A percentile compares a stretch with the other conserved stretches of the same genome.
phyloP scores from a whole-genome alignment of 31 red algal genomes.

The Porphyra umbilicalis region DNA sequence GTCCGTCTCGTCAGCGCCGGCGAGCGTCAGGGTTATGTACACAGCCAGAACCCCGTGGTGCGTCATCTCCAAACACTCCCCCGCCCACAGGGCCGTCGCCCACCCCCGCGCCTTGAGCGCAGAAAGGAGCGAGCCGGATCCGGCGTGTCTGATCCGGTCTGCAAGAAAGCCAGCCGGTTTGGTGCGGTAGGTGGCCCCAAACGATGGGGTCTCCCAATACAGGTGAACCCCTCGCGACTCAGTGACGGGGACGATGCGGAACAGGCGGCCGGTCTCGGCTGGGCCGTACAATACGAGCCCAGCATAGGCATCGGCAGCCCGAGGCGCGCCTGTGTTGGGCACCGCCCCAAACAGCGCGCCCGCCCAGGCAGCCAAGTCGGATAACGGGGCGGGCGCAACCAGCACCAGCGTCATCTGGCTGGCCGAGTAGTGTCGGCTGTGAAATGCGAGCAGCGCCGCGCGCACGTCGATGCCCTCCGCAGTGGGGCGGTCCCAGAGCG shows the following conservation, averaged over 20 bases:
- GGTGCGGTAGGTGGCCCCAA: conserved; percentile 17
- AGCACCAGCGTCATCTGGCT: conserved; percentile 80
- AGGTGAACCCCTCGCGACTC: conserved; percentile 54
- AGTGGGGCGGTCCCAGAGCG: conserved; percentile 43
- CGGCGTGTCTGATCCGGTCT: conserved; percentile 68
- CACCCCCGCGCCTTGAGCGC: conserved; percentile 53
- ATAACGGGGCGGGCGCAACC: conserved; percentile 37
- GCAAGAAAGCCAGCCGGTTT: conserved; percentile 51
- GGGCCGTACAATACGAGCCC: conserved; percentile 10
- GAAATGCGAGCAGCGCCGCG: conserved; percentile 62
- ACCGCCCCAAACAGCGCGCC: conserved; percentile 56
- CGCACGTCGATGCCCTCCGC: conserved; percentile 26
- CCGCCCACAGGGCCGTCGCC: conserved; percentile 28
- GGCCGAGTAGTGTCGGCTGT: conserved; percentile 70
- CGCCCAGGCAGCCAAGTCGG: conserved; percentile 51
- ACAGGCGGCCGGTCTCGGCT: conserved; percentile 11
- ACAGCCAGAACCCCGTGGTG: conserved; percentile 30
- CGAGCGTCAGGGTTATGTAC: conserved; percentile 31
- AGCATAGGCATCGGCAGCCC: conserved; percentile 41
- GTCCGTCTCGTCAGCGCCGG: conserved; percentile 45
- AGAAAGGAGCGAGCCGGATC: conserved; percentile 48
- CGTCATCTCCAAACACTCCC: not conserved
- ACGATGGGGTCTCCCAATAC: conserved; percentile 41
- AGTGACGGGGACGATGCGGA: conserved; percentile 27
- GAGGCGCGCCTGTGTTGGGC: conserved; percentile 24